Evolutionary conservation across 2,329 filamentous ascomycete genomes (phyloP).

Genomic region (Emmonsiellopsis sp.): DNA sequence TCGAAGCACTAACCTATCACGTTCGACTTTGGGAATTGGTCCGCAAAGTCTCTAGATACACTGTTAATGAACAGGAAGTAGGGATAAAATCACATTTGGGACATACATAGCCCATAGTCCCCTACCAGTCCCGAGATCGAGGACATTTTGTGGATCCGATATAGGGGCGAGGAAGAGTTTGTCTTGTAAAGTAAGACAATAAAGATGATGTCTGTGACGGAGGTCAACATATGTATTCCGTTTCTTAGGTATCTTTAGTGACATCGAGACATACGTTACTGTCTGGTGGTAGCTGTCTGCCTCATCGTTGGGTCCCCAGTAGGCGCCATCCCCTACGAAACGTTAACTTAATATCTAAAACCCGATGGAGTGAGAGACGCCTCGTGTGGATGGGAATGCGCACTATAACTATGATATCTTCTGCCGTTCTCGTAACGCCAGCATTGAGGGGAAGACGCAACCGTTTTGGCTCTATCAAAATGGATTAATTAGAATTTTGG

Average conservation of each 20-base stretch:
- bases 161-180: slow-evolving; percentile 19
- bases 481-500: neutral
- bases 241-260: no score
- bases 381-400: slow-evolving; percentile 19
- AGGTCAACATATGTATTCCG: neutral
- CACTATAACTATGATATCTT: slow-evolving; percentile 19
- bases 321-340: slow-evolving; percentile 17
- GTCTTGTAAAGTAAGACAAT: slow-evolving; percentile 16
- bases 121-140: slow-evolving; percentile 36
- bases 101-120: slow-evolving; percentile 32
- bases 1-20: slow-evolving; percentile 20
- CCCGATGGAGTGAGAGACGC: slow-evolving; percentile 17
- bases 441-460: slow-evolving; percentile 22
- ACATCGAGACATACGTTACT: slow-evolving; percentile 10
- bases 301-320: slow-evolving; percentile 21
- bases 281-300: slow-evolving; percentile 14
- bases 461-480: slow-evolving; percentile 1
- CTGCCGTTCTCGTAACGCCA: slow-evolving; percentile 28
- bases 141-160: slow-evolving; percentile 19
- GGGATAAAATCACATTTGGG: neutral
- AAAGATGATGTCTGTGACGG: slow-evolving; percentile 15
- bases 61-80: neutral
- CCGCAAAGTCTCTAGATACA: slow-evolving; percentile 26
- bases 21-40: slow-evolving; percentile 27
- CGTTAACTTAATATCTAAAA: slow-evolving; percentile 17